Evolutionary conservation across 1,284 basidiomycete species (phyloP).

Genomic region (Ganoderma multipileum): DNA sequence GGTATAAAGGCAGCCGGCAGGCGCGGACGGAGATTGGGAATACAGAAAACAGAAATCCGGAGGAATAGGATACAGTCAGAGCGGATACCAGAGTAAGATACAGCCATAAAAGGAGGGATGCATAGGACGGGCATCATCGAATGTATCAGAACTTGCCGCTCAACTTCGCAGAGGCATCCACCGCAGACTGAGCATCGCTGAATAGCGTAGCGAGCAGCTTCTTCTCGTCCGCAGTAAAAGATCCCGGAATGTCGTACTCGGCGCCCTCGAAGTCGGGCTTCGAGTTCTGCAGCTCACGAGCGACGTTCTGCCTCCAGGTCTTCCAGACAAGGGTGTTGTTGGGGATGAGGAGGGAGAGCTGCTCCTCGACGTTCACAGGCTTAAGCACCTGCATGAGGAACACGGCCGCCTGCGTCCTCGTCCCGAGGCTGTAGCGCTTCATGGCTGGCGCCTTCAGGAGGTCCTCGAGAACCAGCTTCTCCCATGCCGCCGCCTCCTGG

Average conservation of each 20-base stretch:
- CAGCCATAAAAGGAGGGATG: not conserved
- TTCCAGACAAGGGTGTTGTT: constrained; percentile 31
- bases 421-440: constrained; percentile 27
- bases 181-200: constrained; percentile 25
- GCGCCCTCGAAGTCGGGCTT: constrained; percentile 17
- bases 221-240: constrained; percentile 19
- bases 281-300: constrained; percentile 17
- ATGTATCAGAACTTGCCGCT: not conserved
- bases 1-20: not conserved
- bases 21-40: not conserved
- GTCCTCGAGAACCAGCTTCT: constrained; percentile 22
- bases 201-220: constrained; percentile 24
- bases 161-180: constrained; percentile 17
- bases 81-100: not conserved
- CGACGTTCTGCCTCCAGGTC: constrained; percentile 26
- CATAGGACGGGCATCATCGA: not conserved
- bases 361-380: constrained; percentile 27
- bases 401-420: constrained; percentile 24
- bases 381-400: constrained; percentile 28
- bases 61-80: not conserved
- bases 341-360: constrained; percentile 26
- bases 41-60: not conserved
- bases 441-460: constrained; percentile 19
- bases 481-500: constrained; percentile 19
- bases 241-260: not conserved